These are phyloP conservation scores for Backusella morwellensis DNA, from an alignment of 192 early-diverging fungal genomes.

Conservation along the genomic window DNA sequence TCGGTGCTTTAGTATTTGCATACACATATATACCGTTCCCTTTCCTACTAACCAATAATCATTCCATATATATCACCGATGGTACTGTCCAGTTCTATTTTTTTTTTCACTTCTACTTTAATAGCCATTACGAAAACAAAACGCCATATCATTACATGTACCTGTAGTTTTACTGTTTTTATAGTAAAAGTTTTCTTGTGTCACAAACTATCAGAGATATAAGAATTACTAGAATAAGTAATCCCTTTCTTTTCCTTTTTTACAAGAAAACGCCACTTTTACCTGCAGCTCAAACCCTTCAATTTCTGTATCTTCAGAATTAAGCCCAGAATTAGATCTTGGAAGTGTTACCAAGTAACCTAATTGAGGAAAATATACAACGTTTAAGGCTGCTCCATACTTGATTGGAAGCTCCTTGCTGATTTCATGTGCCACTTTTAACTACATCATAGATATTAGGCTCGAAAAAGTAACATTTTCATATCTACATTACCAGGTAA, in stretches of 20 bases:
- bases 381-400: constrained; percentile 54
- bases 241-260: background rate
- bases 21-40: background rate
- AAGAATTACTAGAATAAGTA: background rate
- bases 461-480: background rate
- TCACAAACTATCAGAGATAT: constrained; percentile 56
- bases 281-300: constrained; percentile 61
- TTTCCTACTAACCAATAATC: constrained; percentile 58
- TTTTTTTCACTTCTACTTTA: background rate
- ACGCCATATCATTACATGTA: constrained; percentile 4
- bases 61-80: constrained; percentile 85
- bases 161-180: constrained; percentile 60
- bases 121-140: background rate
- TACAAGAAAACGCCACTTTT: background rate
- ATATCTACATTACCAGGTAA: constrained; percentile 46
- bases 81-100: constrained; percentile 68
- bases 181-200: constrained; percentile 64
- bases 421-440: constrained; percentile 56
- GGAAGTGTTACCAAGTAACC: constrained; percentile 77
- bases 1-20: background rate
- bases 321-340: constrained; percentile 32
- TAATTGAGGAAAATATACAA: constrained; percentile 81
- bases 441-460: constrained; percentile 24
- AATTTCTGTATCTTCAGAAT: constrained; percentile 43
- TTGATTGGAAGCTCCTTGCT: constrained; percentile 48